phyloP scores from a whole-genome alignment of 2,329 filamentous ascomycete genomes.

The Gaeumannomyces tritici region DNA sequence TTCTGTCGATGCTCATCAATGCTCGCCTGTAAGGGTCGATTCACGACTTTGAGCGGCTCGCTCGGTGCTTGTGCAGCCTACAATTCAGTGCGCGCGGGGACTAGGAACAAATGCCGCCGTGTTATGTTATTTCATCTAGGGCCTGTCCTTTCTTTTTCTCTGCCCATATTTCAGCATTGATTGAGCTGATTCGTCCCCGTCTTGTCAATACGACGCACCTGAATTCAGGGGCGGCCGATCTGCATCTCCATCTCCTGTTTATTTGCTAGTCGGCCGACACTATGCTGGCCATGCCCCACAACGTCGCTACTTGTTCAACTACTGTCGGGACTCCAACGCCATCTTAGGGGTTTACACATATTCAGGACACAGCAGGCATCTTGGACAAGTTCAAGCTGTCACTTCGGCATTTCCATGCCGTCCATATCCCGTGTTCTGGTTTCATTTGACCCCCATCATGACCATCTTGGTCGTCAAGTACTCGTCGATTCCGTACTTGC shows the following conservation, averaged over 20 bases:
- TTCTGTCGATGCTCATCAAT: too few relatives aligned
- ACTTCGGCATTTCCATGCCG: background rate
- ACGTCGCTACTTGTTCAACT: background rate
- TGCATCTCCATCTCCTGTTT: background rate
- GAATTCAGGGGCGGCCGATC: background rate
- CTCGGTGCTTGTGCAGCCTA: too few relatives aligned
- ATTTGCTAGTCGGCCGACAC: too few relatives aligned
- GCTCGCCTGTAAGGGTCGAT: too few relatives aligned
- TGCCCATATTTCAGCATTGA: background rate
- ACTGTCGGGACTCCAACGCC: too few relatives aligned
- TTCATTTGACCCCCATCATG: conserved; percentile 11
- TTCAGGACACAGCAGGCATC: background rate
- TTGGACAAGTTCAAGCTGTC: background rate
- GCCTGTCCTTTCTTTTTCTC: background rate
- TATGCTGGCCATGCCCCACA: too few relatives aligned
- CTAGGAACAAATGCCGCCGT: too few relatives aligned
- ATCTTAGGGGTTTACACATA: background rate
- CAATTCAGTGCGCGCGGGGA: too few relatives aligned
- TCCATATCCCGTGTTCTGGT: background rate
- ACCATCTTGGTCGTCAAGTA: conserved; percentile 35
- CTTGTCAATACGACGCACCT: background rate
- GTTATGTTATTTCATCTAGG: too few relatives aligned
- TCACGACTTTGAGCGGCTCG: too few relatives aligned
- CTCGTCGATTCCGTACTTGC: conserved; percentile 36
- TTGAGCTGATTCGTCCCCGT: background rate